Percentiles rank a stretch among this genome's conserved stretches.
These are phyloP conservation scores for Filosporella fistucella DNA, from an alignment of 495 filamentous ascomycete species.

Conservation along the genomic window DNA sequence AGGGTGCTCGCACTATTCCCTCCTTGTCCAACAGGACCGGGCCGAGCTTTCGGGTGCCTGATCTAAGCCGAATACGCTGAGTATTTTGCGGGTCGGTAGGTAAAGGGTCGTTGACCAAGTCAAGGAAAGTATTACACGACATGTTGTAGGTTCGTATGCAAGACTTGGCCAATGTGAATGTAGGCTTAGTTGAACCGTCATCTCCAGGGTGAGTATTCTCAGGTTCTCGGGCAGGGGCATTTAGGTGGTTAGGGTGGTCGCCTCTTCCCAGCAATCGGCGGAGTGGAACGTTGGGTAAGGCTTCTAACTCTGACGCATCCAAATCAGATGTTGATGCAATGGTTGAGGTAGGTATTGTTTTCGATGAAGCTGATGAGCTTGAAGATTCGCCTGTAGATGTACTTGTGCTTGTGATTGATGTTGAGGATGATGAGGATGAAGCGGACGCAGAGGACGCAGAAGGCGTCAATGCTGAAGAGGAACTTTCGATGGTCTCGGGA, in stretches of 20 bases:
- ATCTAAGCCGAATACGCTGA: constrained; percentile 49
- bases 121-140: constrained; percentile 55
- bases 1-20: constrained; percentile 10
- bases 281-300: constrained; percentile 30
- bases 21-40: constrained; percentile 26
- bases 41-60: constrained; percentile 38
- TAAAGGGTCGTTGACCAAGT: constrained; percentile 57
- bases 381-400: neutral
- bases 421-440: neutral
- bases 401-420: no score
- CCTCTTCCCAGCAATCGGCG: constrained; percentile 26
- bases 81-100: constrained; percentile 28
- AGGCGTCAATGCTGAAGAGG: neutral
- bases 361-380: neutral
- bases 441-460: neutral
- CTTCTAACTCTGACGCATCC: no score
- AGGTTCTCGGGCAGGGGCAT: constrained; percentile 31
- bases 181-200: constrained; percentile 33
- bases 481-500: neutral
- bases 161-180: constrained; percentile 53
- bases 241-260: constrained; percentile 35
- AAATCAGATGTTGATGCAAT: neutral
- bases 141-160: constrained; percentile 57
- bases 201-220: constrained; percentile 37
- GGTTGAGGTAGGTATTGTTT: neutral